These are phyloP conservation scores for Hyaloscypha variabilis DNA, from an alignment of 495 filamentous ascomycete species.

Conservation along the genomic window DNA sequence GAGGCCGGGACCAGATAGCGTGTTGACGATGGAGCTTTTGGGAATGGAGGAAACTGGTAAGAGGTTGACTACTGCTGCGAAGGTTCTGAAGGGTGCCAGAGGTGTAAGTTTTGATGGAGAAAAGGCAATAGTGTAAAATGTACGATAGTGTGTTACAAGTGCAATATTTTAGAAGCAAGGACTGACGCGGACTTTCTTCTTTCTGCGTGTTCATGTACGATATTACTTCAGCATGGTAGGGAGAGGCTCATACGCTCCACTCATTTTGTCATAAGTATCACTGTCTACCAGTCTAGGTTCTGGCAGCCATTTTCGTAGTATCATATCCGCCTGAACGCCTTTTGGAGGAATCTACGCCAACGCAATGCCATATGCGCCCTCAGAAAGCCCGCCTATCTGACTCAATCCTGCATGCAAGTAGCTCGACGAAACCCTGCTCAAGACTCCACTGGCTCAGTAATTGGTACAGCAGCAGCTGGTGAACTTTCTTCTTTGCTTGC, in stretches of 20 bases:
- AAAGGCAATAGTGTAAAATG: neutral
- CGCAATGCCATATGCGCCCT: constrained; percentile 4
- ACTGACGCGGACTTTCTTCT: neutral
- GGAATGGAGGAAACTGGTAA: constrained; percentile 61
- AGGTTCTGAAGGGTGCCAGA: neutral
- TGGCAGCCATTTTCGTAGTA: neutral
- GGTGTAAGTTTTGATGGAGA: neutral
- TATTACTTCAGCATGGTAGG: neutral
- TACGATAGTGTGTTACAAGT: neutral
- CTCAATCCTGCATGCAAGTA: neutral
- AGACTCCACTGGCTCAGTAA: constrained; percentile 8
- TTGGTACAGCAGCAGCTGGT: neutral
- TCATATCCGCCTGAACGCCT: constrained; percentile 4
- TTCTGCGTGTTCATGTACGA: neutral
- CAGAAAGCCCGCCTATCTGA: neutral
- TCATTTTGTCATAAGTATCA: neutral
- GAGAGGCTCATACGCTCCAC: neutral
- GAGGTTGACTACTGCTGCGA: constrained; percentile 45
- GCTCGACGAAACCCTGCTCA: neutral
- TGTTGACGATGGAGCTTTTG: constrained; percentile 61
- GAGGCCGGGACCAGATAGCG: constrained; percentile 59
- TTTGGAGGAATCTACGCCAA: constrained; percentile 7
- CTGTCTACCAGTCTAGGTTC: neutral
- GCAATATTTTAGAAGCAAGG: neutral
- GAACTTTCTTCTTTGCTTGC: neutral